phyloP scores from a whole-genome alignment of 2,329 filamentous ascomycete species.

The Penicillium rolfsii region DNA sequence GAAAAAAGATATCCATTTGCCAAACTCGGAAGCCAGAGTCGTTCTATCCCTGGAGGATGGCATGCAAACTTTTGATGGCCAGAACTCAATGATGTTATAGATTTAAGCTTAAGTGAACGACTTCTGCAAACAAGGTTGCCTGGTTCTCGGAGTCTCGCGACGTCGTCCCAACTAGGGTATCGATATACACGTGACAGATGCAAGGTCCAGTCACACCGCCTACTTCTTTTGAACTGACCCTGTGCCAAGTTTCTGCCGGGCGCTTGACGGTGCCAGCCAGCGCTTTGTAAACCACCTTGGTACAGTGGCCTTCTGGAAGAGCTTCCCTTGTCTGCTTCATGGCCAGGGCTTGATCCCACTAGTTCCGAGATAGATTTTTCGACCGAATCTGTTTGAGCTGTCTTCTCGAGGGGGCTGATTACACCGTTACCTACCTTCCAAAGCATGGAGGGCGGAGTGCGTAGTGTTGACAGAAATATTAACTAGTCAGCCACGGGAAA shows the following conservation, averaged over 20 bases:
- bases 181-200: neutral
- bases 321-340: neutral
- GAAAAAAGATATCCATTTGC: too few species aligned
- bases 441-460: neutral
- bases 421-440: neutral
- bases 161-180: neutral
- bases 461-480: neutral
- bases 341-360: neutral
- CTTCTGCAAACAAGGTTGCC: too few species aligned
- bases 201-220: neutral
- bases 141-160: neutral
- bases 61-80: neutral
- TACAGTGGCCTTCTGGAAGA: neutral
- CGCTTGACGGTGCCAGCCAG: neutral
- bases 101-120: neutral
- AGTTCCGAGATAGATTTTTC: neutral
- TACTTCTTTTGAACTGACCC: neutral
- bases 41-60: neutral
- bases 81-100: neutral
- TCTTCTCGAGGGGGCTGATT: neutral
- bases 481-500: too few species aligned
- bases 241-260: neutral
- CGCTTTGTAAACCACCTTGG: neutral
- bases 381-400: neutral
- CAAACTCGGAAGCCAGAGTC: too few species aligned